Percentiles rank a stretch among this genome's conserved stretches.
phyloP scores from a whole-genome alignment of 1,139 yeast species.

The Suhomyces panamericanus region DNA sequence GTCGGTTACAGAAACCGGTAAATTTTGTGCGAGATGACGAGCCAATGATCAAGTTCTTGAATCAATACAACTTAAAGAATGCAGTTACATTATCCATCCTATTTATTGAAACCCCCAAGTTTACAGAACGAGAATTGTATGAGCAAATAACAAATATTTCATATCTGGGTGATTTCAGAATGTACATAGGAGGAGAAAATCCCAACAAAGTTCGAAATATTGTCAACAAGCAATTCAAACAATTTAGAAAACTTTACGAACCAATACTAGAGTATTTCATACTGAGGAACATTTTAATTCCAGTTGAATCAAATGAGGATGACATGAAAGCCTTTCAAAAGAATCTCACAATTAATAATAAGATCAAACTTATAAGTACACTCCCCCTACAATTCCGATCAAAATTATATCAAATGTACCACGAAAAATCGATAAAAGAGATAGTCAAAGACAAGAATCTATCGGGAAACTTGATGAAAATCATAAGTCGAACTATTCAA shows the following conservation, averaged over 20 bases:
- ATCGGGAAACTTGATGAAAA: conserved; percentile 37
- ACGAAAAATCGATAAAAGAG: conserved; percentile 30
- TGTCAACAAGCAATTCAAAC: conserved; percentile 69
- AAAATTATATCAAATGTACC: conserved; percentile 44
- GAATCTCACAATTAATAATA: conserved; percentile 20
- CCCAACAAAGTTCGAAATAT: conserved; percentile 86
- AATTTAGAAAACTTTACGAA: conserved; percentile 68
- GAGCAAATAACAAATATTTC: conserved; percentile 77
- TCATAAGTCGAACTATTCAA: conserved; percentile 61
- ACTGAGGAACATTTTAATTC: conserved; percentile 21
- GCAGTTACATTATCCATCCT: conserved; percentile 78
- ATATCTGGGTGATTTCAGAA: conserved; percentile 88
- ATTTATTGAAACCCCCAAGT: conserved; percentile 36
- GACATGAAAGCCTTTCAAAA: conserved; percentile 21
- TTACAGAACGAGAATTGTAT: conserved; percentile 68
- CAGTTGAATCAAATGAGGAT: conserved; percentile 18
- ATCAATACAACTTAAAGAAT: conserved; percentile 73
- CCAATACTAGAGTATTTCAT: conserved; percentile 50
- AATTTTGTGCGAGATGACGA: conserved; percentile 63
- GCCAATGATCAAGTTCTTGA: conserved; percentile 59
- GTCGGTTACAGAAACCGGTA: conserved; percentile 93
- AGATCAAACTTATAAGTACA: conserved; percentile 35
- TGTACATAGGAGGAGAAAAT: conserved; percentile 86
- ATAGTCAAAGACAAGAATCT: conserved; percentile 45
- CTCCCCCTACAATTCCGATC: conserved; percentile 56